Evolutionary conservation across 176 grass and related monocot genomes (phyloP).

Genomic region (Luzula sylvatica): DNA sequence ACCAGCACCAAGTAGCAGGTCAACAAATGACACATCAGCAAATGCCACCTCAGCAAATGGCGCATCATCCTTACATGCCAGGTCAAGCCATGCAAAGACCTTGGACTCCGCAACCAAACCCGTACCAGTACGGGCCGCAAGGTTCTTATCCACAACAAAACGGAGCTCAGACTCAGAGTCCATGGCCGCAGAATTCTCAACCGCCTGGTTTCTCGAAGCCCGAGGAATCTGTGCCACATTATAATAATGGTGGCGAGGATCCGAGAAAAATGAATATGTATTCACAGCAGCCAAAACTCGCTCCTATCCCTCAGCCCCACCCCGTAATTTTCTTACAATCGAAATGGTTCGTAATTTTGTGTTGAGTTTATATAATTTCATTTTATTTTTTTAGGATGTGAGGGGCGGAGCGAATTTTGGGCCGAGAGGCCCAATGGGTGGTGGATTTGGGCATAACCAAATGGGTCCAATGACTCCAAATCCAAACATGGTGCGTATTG

Average conservation of each 20-base stretch:
- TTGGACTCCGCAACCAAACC: slow-evolving; percentile 33
- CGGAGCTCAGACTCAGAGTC: slow-evolving; percentile 29
- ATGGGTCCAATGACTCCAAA: slow-evolving; percentile 30
- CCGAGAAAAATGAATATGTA: slow-evolving; percentile 46
- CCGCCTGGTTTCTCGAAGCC: slow-evolving; percentile 27
- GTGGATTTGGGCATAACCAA: slow-evolving; percentile 37
- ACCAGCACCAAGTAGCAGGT: slow-evolving; percentile 24
- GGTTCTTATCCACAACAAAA: slow-evolving; percentile 31
- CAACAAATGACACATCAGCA: slow-evolving; percentile 24
- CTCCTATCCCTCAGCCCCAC: slow-evolving; percentile 32
- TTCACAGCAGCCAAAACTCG: slow-evolving; percentile 61
- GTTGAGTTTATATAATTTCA: not conserved
- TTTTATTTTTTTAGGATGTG: slow-evolving; percentile 36
- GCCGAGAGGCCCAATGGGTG: slow-evolving; percentile 37
- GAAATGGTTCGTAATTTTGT: not conserved
- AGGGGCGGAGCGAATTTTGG: slow-evolving; percentile 32
- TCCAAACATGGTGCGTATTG: slow-evolving; percentile 27
- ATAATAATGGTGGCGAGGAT: slow-evolving; percentile 28
- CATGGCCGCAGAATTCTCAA: too few species aligned
- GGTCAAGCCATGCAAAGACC: slow-evolving; percentile 29
- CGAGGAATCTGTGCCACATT: slow-evolving; percentile 18
- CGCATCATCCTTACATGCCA: slow-evolving; percentile 35
- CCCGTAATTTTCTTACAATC: slow-evolving; percentile 26
- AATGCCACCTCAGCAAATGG: slow-evolving; percentile 28
- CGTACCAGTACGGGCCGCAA: slow-evolving; percentile 42